phyloP scores from a whole-genome alignment of 257 asterid species.

The Lycium barbarum region DNA sequence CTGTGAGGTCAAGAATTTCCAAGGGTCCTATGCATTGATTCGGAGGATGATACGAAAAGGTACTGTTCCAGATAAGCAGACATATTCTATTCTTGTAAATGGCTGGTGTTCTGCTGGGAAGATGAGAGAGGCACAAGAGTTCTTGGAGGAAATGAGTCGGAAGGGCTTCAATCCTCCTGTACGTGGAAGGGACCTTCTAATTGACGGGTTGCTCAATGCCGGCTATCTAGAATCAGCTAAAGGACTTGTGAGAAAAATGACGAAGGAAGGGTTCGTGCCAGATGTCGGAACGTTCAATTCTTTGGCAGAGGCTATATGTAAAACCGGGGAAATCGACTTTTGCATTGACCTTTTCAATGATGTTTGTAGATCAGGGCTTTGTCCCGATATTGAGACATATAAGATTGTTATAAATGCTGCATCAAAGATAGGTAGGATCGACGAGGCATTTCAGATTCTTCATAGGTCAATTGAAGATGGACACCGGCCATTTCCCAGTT shows the following conservation, averaged over 20 bases:
- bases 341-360: slow-evolving; percentile 73
- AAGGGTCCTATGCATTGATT: slow-evolving; percentile 92
- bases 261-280: slow-evolving; percentile 84
- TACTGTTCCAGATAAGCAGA: slow-evolving; percentile 72
- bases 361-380: slow-evolving; percentile 71
- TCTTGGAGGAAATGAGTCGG: slow-evolving; percentile 93
- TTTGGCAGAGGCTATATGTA: slow-evolving; percentile 74
- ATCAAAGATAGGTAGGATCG: slow-evolving; percentile 78
- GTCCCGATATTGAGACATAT: slow-evolving; percentile 74
- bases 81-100: slow-evolving; percentile 80
- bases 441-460: slow-evolving; percentile 75
- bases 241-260: slow-evolving; percentile 88
- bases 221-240: slow-evolving; percentile 98
- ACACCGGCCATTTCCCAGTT: slow-evolving; percentile 85
- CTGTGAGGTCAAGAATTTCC: slow-evolving; percentile 93
- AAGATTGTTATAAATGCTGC: slow-evolving; percentile 68
- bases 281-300: slow-evolving; percentile 86
- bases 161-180: slow-evolving; percentile 94
- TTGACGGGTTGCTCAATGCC: slow-evolving; percentile 85
- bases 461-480: slow-evolving; percentile 88
- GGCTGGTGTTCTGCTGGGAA: slow-evolving; percentile 98
- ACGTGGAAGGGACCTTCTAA: slow-evolving; percentile 88
- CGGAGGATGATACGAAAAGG: slow-evolving; percentile 87
- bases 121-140: slow-evolving; percentile 93
- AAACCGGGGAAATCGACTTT: slow-evolving; percentile 76